Percentiles rank a stretch among this genome's conserved stretches.
Conservation (phyloP, 306 rosid species). For the Chamaecrista fasciculata region DNA sequence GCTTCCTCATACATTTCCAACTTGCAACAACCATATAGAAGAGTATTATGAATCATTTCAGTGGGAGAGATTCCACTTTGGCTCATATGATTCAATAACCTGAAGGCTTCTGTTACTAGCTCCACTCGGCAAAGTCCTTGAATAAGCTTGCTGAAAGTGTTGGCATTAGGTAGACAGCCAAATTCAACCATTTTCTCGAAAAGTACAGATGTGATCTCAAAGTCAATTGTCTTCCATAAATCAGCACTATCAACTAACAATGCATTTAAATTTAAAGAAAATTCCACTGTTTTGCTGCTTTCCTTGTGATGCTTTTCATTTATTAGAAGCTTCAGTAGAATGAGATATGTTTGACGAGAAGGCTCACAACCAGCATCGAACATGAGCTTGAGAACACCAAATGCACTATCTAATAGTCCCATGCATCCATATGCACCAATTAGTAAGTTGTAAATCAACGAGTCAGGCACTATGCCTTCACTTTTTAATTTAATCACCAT, state of each 20-base stretch:
- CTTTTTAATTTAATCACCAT: slow-evolving; percentile 52
- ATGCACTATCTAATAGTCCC: slow-evolving; percentile 62
- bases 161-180: slow-evolving; percentile 62
- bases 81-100: slow-evolving; percentile 56
- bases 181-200: slow-evolving; percentile 60
- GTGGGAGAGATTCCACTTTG: slow-evolving; percentile 52
- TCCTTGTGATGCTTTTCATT: slow-evolving; percentile 34
- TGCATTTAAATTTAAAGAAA: slow-evolving; percentile 32
- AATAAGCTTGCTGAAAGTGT: slow-evolving; percentile 66
- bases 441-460: slow-evolving; percentile 50
- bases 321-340: slow-evolving; percentile 61
- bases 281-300: slow-evolving; percentile 23
- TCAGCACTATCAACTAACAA: slow-evolving; percentile 33
- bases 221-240: slow-evolving; percentile 64
- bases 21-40: slow-evolving; percentile 62
- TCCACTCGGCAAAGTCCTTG: slow-evolving; percentile 67
- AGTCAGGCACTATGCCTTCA: slow-evolving; percentile 61
- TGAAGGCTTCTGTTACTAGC: slow-evolving; percentile 44
- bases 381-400: slow-evolving; percentile 72
- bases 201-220: slow-evolving; percentile 46
- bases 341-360: slow-evolving; percentile 53
- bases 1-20: slow-evolving; percentile 60
- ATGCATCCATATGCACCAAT: slow-evolving; percentile 58
- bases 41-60: slow-evolving; percentile 53
- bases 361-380: slow-evolving; percentile 62